Evolutionary conservation across 2,329 filamentous ascomycete species (phyloP).

Genomic region (Colletotrichum orbiculare): DNA sequence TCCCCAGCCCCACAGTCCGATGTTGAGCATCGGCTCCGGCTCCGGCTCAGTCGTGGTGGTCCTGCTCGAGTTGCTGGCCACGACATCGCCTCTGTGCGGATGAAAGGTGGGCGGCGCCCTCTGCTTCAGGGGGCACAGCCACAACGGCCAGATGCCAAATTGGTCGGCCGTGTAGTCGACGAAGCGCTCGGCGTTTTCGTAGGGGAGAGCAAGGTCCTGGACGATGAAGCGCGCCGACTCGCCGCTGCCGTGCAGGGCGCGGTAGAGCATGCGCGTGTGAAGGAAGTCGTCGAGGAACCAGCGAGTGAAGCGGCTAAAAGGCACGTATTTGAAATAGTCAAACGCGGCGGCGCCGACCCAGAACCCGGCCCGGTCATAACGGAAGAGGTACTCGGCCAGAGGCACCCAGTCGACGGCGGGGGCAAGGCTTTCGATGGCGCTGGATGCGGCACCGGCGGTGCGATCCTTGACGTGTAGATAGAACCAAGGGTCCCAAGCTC

Average conservation of each 20-base stretch:
- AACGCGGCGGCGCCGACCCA: constrained; percentile 77
- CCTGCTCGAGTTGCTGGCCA: constrained; percentile 23
- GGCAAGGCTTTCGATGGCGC: constrained; percentile 38
- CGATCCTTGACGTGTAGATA: constrained; percentile 74
- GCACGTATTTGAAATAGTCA: constrained; percentile 72
- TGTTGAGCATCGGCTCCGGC: constrained; percentile 63
- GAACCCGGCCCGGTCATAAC: constrained; percentile 80
- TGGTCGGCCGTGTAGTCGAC: constrained; percentile 63
- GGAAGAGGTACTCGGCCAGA: constrained; percentile 78
- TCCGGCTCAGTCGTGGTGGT: constrained; percentile 16
- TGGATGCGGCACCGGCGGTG: constrained; percentile 44
- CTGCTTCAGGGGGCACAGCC: constrained; percentile 67
- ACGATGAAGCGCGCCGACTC: constrained; percentile 74
- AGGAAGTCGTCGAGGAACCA: constrained; percentile 79
- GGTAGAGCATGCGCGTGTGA: constrained; percentile 80
- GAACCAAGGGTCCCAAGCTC: constrained; percentile 78
- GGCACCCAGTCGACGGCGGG: constrained; percentile 67
- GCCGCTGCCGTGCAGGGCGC: constrained; percentile 75
- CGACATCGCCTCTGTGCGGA: constrained; percentile 57
- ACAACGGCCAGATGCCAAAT: constrained; percentile 69
- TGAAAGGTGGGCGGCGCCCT: constrained; percentile 65
- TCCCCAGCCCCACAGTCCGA: constrained; percentile 85
- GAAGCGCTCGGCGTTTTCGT: constrained; percentile 62
- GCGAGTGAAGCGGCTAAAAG: constrained; percentile 73
- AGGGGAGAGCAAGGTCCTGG: constrained; percentile 73